A percentile compares a stretch with the other conserved stretches of the same genome.
phyloP scores from a whole-genome alignment of 768 basidiomycete species.

The Gelatoporia subvermispora region DNA sequence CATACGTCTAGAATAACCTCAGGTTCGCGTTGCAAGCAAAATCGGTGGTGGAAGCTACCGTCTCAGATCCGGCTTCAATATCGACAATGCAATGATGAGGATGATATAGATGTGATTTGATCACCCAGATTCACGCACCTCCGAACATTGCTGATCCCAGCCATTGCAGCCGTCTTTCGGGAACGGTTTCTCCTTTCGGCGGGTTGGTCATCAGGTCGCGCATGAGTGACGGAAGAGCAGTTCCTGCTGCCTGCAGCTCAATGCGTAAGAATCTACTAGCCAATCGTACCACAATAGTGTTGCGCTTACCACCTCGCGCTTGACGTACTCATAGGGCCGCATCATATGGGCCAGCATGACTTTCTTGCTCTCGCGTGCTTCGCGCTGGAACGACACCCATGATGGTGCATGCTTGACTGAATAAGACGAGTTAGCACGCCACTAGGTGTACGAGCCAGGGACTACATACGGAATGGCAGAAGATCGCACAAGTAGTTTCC shows the following conservation, averaged over 20 bases:
- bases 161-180: constrained; percentile 7
- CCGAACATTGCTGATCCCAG: constrained; percentile 4
- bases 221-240: constrained; percentile 12
- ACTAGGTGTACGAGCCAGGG: neutral
- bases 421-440: constrained; percentile 6
- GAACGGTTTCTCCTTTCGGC: too few species aligned
- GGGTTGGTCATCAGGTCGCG: constrained; percentile 6
- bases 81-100: neutral
- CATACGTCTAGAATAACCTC: constrained; percentile 22
- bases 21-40: neutral
- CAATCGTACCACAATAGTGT: too few species aligned
- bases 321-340: constrained; percentile 18
- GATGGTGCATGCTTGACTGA: constrained; percentile 17
- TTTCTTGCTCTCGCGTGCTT: constrained; percentile 8
- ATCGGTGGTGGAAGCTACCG: neutral
- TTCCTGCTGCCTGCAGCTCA: constrained; percentile 6
- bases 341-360: constrained; percentile 10
- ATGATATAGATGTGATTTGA: neutral
- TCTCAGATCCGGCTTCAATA: constrained; percentile 12
- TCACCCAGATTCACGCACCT: constrained; percentile 1
- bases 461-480: constrained; percentile 7
- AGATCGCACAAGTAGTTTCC: constrained; percentile 36
- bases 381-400: constrained; percentile 25
- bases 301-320: constrained; percentile 14
- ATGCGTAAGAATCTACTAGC: too few species aligned